Evolutionary conservation across 2,329 filamentous ascomycete species (phyloP), one percentile per base, ranked within the genome.

Genomic region (Reticulascus tulasneorum): DNA sequence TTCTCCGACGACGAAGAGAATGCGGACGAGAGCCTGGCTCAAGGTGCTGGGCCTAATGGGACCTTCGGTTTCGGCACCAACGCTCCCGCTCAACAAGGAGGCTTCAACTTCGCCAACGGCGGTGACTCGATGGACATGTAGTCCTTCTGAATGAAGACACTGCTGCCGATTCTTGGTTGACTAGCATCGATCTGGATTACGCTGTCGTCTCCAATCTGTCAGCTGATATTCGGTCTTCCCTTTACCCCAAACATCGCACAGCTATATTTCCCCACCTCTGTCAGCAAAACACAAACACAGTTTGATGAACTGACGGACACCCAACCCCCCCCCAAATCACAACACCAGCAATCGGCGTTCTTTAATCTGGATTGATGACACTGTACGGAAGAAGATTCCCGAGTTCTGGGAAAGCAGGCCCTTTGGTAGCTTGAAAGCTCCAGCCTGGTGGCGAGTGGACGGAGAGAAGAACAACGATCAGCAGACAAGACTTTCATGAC

Each of bases 1-100:
- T 98, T 98, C 73, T 96, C 90, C 0, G 93, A 98, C 56, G 93
- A 98, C 51, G 93, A 97, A 37, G 93, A 94, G 59, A 89, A 90
- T 53, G 89, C 89, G 50, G 86, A 89, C 45, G 87, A 94, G 54
- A 71, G 69, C 27, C 77, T 88, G 63, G 84, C 86, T 43, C 84
- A 88, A 58, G 62, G 71, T 18, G 79, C 83, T 53, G 79, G 78
- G 29, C 62, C 73, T 25, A 86, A 86, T 54, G 83, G 83, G 40
- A 81, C 81, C 38, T 93, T 91, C 63, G 79, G 90, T 54, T 85
- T 97, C 64, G 82, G 85, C 55, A 70, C 82, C 53, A 80, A 77
- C 57, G 69, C 65, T 35, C 60, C 62, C 25, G 63, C 66, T 23
- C 73, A 79, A 53, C 82, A 86, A 57, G 83, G 85, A 50, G 85